Conservation (phyloP, 2,329 filamentous ascomycete species). For the Ophiostoma sp. region DNA sequence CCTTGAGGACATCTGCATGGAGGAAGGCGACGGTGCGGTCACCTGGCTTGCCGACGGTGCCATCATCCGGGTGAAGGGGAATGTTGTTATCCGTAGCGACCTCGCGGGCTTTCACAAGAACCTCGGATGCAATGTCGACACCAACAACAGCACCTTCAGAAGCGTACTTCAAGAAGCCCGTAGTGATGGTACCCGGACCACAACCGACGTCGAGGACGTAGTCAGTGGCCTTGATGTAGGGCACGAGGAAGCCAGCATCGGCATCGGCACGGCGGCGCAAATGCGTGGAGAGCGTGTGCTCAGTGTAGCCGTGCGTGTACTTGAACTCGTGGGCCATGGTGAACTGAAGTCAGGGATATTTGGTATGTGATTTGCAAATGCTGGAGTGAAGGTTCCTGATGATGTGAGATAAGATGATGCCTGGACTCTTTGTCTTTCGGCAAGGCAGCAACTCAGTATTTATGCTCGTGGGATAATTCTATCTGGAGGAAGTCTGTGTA, state of each 20-base stretch:
- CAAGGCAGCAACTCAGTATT: slow-evolving; percentile 13
- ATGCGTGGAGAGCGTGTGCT: slow-evolving; percentile 42
- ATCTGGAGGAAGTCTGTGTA: neutral
- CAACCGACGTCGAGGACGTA: slow-evolving; percentile 50
- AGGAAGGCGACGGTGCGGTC: slow-evolving; percentile 32
- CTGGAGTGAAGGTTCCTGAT: neutral
- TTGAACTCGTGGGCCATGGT: slow-evolving; percentile 5
- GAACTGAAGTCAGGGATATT: neutral
- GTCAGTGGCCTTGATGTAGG: slow-evolving; percentile 42
- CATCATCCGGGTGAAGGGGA: slow-evolving; percentile 28
- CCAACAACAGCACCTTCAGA: slow-evolving; percentile 44
- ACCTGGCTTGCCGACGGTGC: slow-evolving; percentile 1
- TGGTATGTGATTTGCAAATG: neutral
- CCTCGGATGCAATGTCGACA: slow-evolving; percentile 40
- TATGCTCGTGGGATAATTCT: neutral
- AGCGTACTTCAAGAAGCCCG: slow-evolving; percentile 44
- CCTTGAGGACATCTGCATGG: slow-evolving; percentile 38
- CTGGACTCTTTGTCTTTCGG: neutral
- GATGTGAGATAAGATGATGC: neutral
- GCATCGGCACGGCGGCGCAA: slow-evolving; percentile 45
- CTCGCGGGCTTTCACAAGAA: slow-evolving; percentile 32
- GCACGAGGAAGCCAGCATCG: slow-evolving; percentile 47
- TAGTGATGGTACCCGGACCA: slow-evolving; percentile 52
- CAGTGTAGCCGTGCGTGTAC: slow-evolving; percentile 17
- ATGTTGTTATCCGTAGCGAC: slow-evolving; percentile 28